Percentiles rank a stretch among this genome's conserved stretches.
These are phyloP conservation scores for Simmondsia chinensis DNA, from an alignment of 148 eudicot species.

Conservation along the genomic window DNA sequence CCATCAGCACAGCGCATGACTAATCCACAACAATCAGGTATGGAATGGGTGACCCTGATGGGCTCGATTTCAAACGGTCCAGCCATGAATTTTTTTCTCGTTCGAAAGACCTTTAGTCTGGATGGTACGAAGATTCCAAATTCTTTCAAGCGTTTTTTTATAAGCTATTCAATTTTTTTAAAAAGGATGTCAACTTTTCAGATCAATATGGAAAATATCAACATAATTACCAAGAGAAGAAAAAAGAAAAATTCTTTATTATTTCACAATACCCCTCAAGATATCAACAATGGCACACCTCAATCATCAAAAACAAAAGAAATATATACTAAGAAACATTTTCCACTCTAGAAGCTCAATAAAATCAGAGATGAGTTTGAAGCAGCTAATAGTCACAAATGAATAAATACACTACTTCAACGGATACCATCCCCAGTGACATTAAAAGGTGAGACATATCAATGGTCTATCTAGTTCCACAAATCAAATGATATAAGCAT, in stretches of 20 bases:
- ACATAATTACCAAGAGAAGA: neutral
- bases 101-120: constrained; percentile 71
- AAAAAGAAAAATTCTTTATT: neutral
- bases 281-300: neutral
- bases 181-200: neutral
- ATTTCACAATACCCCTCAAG: neutral
- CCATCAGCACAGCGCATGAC: constrained; percentile 98
- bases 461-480: too few species aligned
- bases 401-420: too few species aligned
- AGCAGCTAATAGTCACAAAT: too few species aligned
- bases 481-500: too few species aligned
- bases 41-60: constrained; percentile 90
- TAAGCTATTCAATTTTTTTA: constrained; percentile 52
- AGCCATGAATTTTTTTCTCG: constrained; percentile 64
- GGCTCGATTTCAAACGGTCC: constrained; percentile 99
- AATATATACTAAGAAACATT: neutral
- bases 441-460: too few species aligned
- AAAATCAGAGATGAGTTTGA: too few species aligned
- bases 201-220: neutral
- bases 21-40: constrained; percentile 96
- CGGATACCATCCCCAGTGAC: too few species aligned
- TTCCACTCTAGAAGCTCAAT: too few species aligned
- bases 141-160: constrained; percentile 90
- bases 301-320: too few species aligned
- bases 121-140: constrained; percentile 89